Evolutionary conservation across 2,329 filamentous ascomycete species (phyloP).

Genomic region (Aspergillus intermedius): DNA sequence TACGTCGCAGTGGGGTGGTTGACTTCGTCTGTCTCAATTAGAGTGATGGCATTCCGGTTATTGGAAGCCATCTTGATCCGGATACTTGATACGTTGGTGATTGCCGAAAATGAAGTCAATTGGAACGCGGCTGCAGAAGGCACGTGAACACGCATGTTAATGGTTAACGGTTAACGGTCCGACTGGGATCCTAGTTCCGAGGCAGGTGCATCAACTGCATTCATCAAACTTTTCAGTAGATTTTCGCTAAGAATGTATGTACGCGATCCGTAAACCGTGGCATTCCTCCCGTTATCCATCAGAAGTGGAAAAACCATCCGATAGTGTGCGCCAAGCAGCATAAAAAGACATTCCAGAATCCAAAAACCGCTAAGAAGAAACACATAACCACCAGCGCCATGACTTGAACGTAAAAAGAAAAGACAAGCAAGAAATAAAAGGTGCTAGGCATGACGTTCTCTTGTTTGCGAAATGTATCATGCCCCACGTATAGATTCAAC

Average conservation of each 20-base stretch:
- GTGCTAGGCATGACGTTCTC: too few species aligned
- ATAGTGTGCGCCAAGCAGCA: constrained; percentile 10
- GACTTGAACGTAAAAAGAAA: constrained; percentile 11
- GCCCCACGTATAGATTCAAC: too few species aligned
- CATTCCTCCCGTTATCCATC: constrained; percentile 4
- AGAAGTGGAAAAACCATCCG: constrained; percentile 16
- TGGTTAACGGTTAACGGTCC: too few species aligned
- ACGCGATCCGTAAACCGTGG: constrained; percentile 5
- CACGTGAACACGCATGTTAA: not conserved
- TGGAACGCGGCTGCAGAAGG: not conserved
- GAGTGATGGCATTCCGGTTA: constrained; percentile 12
- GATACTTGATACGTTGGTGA: not conserved
- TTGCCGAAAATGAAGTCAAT: not conserved
- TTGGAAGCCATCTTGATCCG: not conserved
- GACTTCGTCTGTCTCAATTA: constrained; percentile 43
- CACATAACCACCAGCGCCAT: constrained; percentile 30
- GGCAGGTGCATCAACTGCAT: not conserved
- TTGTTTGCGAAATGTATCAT: too few species aligned
- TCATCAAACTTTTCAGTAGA: constrained; percentile 6
- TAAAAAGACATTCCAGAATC: constrained; percentile 1
- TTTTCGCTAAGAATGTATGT: constrained; percentile 13
- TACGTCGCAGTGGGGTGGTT: constrained; percentile 46
- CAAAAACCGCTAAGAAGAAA: constrained; percentile 16
- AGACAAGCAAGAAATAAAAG: not conserved
- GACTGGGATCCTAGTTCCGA: too few species aligned